Conservation (phyloP, 2,329 filamentous ascomycete species). For the Proliferodiscus dingleyae region DNA sequence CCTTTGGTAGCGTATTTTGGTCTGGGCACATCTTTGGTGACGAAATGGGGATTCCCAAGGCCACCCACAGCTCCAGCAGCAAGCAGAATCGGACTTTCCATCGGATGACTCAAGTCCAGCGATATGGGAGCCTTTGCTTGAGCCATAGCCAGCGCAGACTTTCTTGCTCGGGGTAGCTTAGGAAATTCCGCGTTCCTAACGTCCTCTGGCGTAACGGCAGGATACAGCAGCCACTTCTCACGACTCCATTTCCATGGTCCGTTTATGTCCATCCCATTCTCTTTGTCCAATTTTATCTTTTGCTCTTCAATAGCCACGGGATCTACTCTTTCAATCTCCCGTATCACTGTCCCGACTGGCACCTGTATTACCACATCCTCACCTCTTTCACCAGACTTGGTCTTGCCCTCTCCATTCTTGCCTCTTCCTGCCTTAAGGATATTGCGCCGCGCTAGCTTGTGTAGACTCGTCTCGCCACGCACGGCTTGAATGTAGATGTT, state of each 20-base stretch:
- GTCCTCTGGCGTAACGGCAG: slow-evolving; percentile 70
- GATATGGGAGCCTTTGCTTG: slow-evolving; percentile 70
- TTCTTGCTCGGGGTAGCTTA: slow-evolving; percentile 48
- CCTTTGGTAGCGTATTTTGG: slow-evolving; percentile 89
- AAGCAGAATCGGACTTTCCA: slow-evolving; percentile 77
- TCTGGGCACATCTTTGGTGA: slow-evolving; percentile 65
- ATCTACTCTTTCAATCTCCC: slow-evolving; percentile 75
- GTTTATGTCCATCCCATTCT: slow-evolving; percentile 25
- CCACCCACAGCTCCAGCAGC: slow-evolving; percentile 86
- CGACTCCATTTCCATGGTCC: slow-evolving; percentile 40
- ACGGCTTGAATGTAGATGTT: slow-evolving; percentile 93
- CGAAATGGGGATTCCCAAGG: slow-evolving; percentile 89
- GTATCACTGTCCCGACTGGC: slow-evolving; percentile 84
- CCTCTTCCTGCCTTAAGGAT: slow-evolving; percentile 70
- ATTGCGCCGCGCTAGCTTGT: slow-evolving; percentile 78
- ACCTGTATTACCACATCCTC: slow-evolving; percentile 86
- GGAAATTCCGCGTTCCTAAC: slow-evolving; percentile 57
- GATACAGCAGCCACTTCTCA: slow-evolving; percentile 83
- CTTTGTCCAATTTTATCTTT: slow-evolving; percentile 35
- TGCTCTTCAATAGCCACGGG: slow-evolving; percentile 65
- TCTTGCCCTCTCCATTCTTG: slow-evolving; percentile 72
- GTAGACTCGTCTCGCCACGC: slow-evolving; percentile 83
- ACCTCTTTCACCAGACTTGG: slow-evolving; percentile 70
- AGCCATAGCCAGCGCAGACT: slow-evolving; percentile 45
- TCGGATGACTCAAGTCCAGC: slow-evolving; percentile 69